A percentile compares a stretch with the other conserved stretches of the same genome.
Conservation (phyloP, 2,329 filamentous ascomycete genomes). For the Sarocladiaceae sp. region DNA sequence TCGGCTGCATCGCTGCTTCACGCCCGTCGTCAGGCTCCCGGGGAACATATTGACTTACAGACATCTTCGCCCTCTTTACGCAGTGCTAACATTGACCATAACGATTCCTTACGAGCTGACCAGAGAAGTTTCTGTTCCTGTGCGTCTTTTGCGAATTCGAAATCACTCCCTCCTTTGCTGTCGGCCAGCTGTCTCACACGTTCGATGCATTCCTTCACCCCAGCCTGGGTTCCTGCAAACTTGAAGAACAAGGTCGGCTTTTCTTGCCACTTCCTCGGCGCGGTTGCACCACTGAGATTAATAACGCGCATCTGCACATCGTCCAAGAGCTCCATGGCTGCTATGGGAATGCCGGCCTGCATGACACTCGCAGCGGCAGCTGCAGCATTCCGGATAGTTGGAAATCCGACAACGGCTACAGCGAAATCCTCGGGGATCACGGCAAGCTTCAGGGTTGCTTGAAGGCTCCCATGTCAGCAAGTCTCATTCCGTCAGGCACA, state of each 20-base stretch:
- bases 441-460: constrained; percentile 72
- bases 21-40: too few relatives aligned
- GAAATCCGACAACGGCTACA: constrained; percentile 77
- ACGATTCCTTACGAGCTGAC: constrained; percentile 75
- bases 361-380: constrained; percentile 72
- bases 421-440: constrained; percentile 72
- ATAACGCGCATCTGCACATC: constrained; percentile 84
- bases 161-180: constrained; percentile 58
- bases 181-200: constrained; percentile 66
- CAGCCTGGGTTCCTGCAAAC: constrained; percentile 72
- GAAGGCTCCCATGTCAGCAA: background rate
- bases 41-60: constrained; percentile 45
- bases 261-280: constrained; percentile 68
- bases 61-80: constrained; percentile 64
- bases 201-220: constrained; percentile 73
- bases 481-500: background rate
- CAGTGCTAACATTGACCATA: constrained; percentile 79
- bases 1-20: background rate
- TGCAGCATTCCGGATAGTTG: constrained; percentile 70
- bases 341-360: constrained; percentile 67
- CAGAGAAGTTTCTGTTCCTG: constrained; percentile 72
- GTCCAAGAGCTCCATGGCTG: constrained; percentile 83
- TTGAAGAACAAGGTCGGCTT: constrained; percentile 79
- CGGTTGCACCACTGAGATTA: constrained; percentile 68
- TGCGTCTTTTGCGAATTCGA: constrained; percentile 71